Evolutionary conservation across 768 basidiomycete species (phyloP), one percentile per base, ranked within the genome.

Genomic region (Pisolithus tinctorius): DNA sequence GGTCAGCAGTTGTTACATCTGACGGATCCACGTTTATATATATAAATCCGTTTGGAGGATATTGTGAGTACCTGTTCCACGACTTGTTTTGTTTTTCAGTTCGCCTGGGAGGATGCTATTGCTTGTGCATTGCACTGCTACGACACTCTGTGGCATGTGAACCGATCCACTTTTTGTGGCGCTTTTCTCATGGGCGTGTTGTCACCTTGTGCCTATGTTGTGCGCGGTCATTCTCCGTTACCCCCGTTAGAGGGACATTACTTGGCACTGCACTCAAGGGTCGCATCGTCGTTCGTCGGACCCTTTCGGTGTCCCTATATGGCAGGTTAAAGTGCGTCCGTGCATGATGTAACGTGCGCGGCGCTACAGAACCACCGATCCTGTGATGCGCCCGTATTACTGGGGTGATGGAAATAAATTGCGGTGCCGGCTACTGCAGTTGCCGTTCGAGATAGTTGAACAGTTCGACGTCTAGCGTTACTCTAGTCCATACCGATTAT

Each of bases 1-100:
- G 89, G 9, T 86, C 83, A 27, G 72, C 72, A 4, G 69, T 92
- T 47, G 80, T 74, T 7, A 71, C 74, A 17, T 80, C 76, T 3
- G 78, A 91, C 61, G 93, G 92, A 1, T 69, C 79, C 1, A 82
- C 76, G 1, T 87, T 93, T 67, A 80, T 74, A 2, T 94, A 95
- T 65, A 73, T 72, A 52, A 94, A 93, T 66, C 69, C 76, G 17
- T 87, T 89, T 62, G 89, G 82, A 31, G 86, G 86, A 38, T 80
- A 76, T 60, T 87, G 84, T 83, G 63, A 77, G 82, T 50, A 25
- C 53, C 45, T 49, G 27, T 47, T 42, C 45, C 9, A 11, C 9
- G n/a, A 38, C 17, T 37, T 49, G 27, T 27, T 41, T 45, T 45
- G 49, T n/a, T 10, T 49, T 49, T 16, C 10, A 6, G 13, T 45